Evolutionary conservation across 345 rosid genomes (phyloP), one percentile per base, ranked within the genome.

Genomic region (Fremontodendron californicum): DNA sequence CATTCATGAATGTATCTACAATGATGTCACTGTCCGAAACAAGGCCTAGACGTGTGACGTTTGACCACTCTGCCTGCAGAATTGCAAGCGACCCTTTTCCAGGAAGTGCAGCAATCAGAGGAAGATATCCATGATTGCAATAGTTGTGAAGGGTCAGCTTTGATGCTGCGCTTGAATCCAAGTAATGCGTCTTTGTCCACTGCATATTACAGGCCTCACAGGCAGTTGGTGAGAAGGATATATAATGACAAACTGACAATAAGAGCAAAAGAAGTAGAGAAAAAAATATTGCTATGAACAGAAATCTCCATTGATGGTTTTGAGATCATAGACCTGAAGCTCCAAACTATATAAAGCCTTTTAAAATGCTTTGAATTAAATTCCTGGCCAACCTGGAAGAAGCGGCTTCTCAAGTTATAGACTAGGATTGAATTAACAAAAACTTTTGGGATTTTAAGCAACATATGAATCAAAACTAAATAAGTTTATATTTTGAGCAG

Each of bases 81-180:
- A 58, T 81, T 86, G 39, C 93, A 90, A 0, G 78, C 42, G 8
- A 90, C 77, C 19, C 93, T 91, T 1, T 82, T 84, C 91, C 93
- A 88, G 9, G 87, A 13, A 6, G 67, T 35, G 88, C 91, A 85
- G 84, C 93, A 90, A 75, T 88, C 85, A 0, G 91, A 74, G 43
- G 87, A 84, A 66, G 31, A 9, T 40, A 23, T 71, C 93, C 91
- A 87, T 9, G 90, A 88, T 11, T 11, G 68, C 69, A 88, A 49
- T 21, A 86, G 84, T 0, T 79, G 61, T 48, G 90, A 90, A 0
- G 91, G 90, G 85, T 90, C 91, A n/a, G 81, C 75, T 2, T 73
- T 84, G 87, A 88, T 87, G 75, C 49, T 71, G 43, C 15, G 49
- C 79, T 88, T 88, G 87, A 88, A 88, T 64, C 77, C 82, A 27